A percentile compares a stretch with the other conserved stretches of the same genome.
Evolutionary conservation across 768 basidiomycete species (phyloP).

Genomic region (Hericium coralloides): DNA sequence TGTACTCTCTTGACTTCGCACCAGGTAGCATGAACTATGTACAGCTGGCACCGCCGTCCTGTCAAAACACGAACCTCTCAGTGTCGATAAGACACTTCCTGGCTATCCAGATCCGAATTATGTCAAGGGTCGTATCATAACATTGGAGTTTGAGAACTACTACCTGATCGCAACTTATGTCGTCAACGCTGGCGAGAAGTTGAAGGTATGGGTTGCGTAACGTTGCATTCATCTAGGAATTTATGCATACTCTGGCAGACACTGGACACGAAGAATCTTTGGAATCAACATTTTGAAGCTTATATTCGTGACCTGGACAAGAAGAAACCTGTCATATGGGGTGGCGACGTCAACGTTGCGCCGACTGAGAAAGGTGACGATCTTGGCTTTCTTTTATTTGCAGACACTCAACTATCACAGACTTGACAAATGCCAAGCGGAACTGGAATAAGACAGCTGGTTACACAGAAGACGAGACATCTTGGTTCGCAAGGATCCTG

Average conservation of each 20-base stretch:
- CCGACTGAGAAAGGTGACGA: constrained; percentile 58
- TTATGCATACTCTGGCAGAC: constrained; percentile 35
- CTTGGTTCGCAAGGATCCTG: constrained; percentile 63
- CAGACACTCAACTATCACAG: constrained; percentile 24
- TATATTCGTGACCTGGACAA: constrained; percentile 68
- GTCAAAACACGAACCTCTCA: constrained; percentile 66
- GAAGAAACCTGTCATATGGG: constrained; percentile 82
- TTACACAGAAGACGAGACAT: constrained; percentile 76
- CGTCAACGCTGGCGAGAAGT: constrained; percentile 67
- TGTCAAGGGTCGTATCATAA: constrained; percentile 72
- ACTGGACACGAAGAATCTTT: constrained; percentile 63
- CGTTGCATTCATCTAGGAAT: not conserved
- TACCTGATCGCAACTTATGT: constrained; percentile 79
- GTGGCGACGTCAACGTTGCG: constrained; percentile 82
- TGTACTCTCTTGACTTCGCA: not conserved
- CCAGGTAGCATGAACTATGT: not conserved
- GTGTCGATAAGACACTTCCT: constrained; percentile 58
- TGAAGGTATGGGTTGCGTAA: constrained; percentile 38
- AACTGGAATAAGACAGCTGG: constrained; percentile 90
- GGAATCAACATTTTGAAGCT: constrained; percentile 69
- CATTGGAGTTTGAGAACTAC: constrained; percentile 64
- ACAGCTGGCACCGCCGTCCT: constrained; percentile 76
- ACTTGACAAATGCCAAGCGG: constrained; percentile 55
- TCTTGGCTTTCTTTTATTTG: not conserved
- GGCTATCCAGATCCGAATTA: constrained; percentile 56